Base-by-base conservation (phyloP, 371 early-diverging fungal genomes). In the Rhizomucor pusillus region DNA sequence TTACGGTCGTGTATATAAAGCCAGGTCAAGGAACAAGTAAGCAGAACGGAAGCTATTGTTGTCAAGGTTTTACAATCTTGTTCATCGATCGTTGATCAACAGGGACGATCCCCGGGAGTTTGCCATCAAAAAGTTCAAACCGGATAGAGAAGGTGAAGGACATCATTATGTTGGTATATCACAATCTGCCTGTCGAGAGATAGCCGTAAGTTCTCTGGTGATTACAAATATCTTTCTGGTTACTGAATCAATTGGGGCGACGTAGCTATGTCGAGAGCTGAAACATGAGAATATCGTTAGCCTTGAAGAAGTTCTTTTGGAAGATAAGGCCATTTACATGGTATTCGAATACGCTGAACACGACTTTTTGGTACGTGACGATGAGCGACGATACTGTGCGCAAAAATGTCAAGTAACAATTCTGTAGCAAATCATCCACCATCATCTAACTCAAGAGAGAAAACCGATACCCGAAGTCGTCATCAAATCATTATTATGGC, bases 71-170 rank as follows among this genome's bases (percentile, higher is more conserved):
- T 20, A 12, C 14, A 24, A 13, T 14, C 25, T 2, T 5, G 19
- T n/a, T 20, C 36, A 23, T 19, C 29, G 35, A 22, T 35, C 2
- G 29, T 10, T 16, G 2, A 40, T 23, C 29, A 37, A 2, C 59
- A 86, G 87, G 58, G 75, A 79, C 36, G 83, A 81, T 47, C 71
- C 59, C 10, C 75, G 77, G 23, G 82, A 86, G 56, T 90, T 83
- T 64, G 94, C 92, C 12, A 94, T 96, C 49, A 96, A 96, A 63
- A 91, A 92, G 77, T 96, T 96, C 68, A 96, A 95, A 63, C 93
- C 94, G 14, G 97, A 96, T 58, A 86, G 91, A 57, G 97, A 94
- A 62, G 94, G 93, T 34, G 92, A 93, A 59, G 75, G 76, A 0
- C 81, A 88, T 43, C 82, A 85, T 16, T 81, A 84, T 39, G 85